phyloP scores from a whole-genome alignment of 1,284 basidiomycete species.

The Exsudoporus floridanus region DNA sequence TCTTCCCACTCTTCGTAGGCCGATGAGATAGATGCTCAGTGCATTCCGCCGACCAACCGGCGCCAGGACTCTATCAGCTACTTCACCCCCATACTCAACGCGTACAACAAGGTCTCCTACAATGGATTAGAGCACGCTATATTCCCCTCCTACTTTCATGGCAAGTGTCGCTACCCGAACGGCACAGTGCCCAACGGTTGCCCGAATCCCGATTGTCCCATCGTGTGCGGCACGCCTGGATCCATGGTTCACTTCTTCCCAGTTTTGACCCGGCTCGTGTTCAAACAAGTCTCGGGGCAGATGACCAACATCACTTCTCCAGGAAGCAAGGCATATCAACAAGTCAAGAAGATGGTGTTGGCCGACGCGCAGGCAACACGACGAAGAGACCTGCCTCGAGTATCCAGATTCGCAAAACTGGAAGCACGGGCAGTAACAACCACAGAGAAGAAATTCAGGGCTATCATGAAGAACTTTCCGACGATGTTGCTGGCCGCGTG shows the following conservation, averaged over 20 bases:
- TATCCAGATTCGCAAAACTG: constrained; percentile 11
- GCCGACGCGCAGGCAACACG: constrained; percentile 17
- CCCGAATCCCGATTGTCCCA: constrained; percentile 73
- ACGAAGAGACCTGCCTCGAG: constrained; percentile 12
- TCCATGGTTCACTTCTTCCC: constrained; percentile 68
- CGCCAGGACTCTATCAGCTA: constrained; percentile 36
- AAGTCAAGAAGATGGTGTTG: constrained; percentile 42
- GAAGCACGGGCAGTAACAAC: constrained; percentile 12
- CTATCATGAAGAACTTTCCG: constrained; percentile 39
- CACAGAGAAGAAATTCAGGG: constrained; percentile 27
- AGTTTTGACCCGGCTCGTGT: constrained; percentile 50
- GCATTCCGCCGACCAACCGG: constrained; percentile 37
- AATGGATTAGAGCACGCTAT: constrained; percentile 48
- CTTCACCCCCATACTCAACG: constrained; percentile 46
- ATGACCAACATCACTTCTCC: constrained; percentile 40
- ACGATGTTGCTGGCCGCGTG: constrained; percentile 42
- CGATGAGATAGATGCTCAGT: constrained; percentile 36
- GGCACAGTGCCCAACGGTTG: constrained; percentile 64
- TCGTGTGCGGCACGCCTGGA: constrained; percentile 77
- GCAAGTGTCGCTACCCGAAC: constrained; percentile 60
- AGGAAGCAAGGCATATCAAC: constrained; percentile 41
- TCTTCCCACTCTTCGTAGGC: constrained; percentile 32
- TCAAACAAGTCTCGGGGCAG: constrained; percentile 42
- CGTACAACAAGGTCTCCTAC: constrained; percentile 48
- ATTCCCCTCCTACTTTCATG: constrained; percentile 69